phyloP scores from a whole-genome alignment of 2,329 filamentous ascomycete species.

The Albifimbria verrucaria region DNA sequence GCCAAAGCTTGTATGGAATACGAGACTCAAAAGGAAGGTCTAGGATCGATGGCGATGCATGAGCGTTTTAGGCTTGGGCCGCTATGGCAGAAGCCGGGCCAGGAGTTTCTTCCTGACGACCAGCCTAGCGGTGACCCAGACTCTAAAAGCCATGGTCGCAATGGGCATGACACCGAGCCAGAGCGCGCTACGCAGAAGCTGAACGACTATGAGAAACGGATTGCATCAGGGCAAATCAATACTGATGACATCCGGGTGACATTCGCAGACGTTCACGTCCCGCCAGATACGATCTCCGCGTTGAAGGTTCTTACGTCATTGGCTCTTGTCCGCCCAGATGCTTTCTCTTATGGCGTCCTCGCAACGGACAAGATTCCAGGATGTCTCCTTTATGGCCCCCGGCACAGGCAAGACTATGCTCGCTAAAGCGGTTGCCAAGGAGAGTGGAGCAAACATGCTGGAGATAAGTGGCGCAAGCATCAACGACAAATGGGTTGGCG shows the following conservation, averaged over 20 bases:
- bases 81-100: slow-evolving; percentile 26
- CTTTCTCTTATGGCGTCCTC: slow-evolving; percentile 93
- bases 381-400: slow-evolving; percentile 82
- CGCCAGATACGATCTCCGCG: slow-evolving; percentile 78
- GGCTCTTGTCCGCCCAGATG: slow-evolving; percentile 82
- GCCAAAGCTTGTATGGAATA: slow-evolving; percentile 28
- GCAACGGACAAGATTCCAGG: slow-evolving; percentile 89
- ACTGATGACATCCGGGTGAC: slow-evolving; percentile 79
- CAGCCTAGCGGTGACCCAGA: slow-evolving; percentile 18
- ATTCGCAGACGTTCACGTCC: slow-evolving; percentile 82
- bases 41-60: slow-evolving; percentile 12
- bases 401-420: slow-evolving; percentile 73
- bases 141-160: slow-evolving; percentile 22
- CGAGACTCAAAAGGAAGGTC: slow-evolving; percentile 10
- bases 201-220: slow-evolving; percentile 76
- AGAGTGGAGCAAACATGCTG: slow-evolving; percentile 69
- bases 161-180: slow-evolving; percentile 24
- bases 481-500: slow-evolving; percentile 94
- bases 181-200: slow-evolving; percentile 39
- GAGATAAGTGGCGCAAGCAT: slow-evolving; percentile 89
- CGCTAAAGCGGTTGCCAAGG: slow-evolving; percentile 66
- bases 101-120: slow-evolving; percentile 26
- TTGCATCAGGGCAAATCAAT: slow-evolving; percentile 79
- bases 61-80: slow-evolving; percentile 30
- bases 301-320: slow-evolving; percentile 86